Base-by-base conservation (phyloP, 2,329 filamentous ascomycete species). In the Colletotrichum sp. region DNA sequence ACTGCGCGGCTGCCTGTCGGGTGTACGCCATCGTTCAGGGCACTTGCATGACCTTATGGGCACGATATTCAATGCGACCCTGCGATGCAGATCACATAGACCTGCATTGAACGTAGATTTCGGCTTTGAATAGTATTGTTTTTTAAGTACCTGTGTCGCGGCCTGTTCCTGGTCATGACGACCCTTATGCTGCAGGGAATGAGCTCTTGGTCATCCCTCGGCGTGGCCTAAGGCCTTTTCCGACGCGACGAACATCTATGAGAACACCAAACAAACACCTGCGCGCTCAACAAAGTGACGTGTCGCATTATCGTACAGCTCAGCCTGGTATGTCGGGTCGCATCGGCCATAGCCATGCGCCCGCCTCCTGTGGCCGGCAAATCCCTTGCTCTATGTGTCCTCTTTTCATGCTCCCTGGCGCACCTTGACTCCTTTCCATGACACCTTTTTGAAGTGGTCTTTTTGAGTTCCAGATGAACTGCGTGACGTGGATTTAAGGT, bases 401-500 rank as follows among this genome's bases (percentile, higher is more conserved):
- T 39, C 69, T 27, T 27, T 25, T 25, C 56, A 34, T 39, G 27
- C 27, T 30, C 43, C 27, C 62, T 70, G 60, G n/a, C 69, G 36
- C 55, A 61, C 55, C 30, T 18, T 27, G 39, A 71, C 62, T 56
- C 39, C 32, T 62, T 74, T 43, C 8, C 52, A 25, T 48, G 48
- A 36, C n/a, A 28, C n/a, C 27, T 32, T 65, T 58, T 48, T 58
- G 28, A 28, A 32, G 28, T 36, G n/a, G n/a, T 48, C 36, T 32
- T 71, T 61, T 48, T 30, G 27, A 22, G 52, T 22, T n/a, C 28
- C 22, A 7, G 16, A 34, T 30, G 22, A 66, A 34, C 25, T 34
- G 22, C 6, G 6, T 22, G 8, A 34, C 15, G 30, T 30, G 39
- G 13, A 13, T 18, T 82, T 76, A 90, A 32, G 86, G 84, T 75